Conservation (phyloP, 2,329 filamentous ascomycete species). For the Neocatenulostroma microsporum region DNA sequence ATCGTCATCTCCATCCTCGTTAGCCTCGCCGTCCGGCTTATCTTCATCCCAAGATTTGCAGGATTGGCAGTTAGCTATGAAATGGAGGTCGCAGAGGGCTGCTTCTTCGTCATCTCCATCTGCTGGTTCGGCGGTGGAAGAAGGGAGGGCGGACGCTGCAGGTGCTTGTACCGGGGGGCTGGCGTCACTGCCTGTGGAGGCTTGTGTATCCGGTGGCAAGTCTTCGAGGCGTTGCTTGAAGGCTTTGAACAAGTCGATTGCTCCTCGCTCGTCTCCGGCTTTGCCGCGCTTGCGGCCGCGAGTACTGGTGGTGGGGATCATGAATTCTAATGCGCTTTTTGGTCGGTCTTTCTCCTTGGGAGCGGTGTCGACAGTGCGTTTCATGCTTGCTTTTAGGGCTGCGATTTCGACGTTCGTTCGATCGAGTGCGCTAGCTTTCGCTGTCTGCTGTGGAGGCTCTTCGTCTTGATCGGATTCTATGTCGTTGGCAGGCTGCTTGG, state of each 20-base stretch:
- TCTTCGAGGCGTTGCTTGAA: conserved; percentile 71
- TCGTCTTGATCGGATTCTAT: conserved; percentile 14
- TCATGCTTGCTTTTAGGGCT: conserved; percentile 73
- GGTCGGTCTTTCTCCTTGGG: conserved; percentile 46
- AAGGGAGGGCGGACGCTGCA: not conserved
- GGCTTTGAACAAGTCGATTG: conserved; percentile 63
- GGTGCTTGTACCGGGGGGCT: no score
- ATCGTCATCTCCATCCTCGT: conserved; percentile 47
- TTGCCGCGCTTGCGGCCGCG: conserved; percentile 61
- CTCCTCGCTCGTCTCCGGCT: conserved; percentile 45
- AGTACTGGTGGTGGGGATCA: conserved; percentile 66
- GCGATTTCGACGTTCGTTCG: conserved; percentile 73
- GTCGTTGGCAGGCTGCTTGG: conserved; percentile 1
- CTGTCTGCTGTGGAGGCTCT: conserved; percentile 16
- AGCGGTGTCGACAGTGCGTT: conserved; percentile 44
- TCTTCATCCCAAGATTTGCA: conserved; percentile 78
- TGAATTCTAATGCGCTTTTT: conserved; percentile 61
- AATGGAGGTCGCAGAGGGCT: conserved; percentile 82
- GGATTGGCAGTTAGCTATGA: conserved; percentile 90
- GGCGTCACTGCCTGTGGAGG: no score
- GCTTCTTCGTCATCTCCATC: conserved; percentile 57
- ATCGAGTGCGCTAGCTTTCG: conserved; percentile 28
- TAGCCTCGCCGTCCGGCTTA: conserved; percentile 48
- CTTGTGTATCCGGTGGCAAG: conserved; percentile 19
- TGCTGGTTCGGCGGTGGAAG: conserved; percentile 1